Evolutionary conservation across 2,329 filamentous ascomycete species (phyloP).

Genomic region (Ophiostoma populinum): DNA sequence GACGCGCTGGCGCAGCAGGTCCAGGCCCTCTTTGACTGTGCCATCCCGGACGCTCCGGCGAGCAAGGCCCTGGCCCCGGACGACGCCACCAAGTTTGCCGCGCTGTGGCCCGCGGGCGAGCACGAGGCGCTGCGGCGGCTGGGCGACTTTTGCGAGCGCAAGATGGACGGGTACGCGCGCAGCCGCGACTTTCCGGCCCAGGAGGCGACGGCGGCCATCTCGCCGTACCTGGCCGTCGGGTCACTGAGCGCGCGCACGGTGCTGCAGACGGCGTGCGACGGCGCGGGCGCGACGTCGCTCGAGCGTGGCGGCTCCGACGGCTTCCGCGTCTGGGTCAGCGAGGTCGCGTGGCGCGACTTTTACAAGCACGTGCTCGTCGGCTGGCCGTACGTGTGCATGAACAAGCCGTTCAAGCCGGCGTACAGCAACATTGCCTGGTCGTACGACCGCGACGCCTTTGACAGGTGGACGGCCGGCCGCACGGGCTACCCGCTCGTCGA

Average conservation of each 20-base stretch:
- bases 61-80: constrained; percentile 43
- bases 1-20: constrained; percentile 24
- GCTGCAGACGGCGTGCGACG: constrained; percentile 39
- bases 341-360: constrained; percentile 76
- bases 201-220: constrained; percentile 49
- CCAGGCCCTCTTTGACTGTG: constrained; percentile 36
- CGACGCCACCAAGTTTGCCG: constrained; percentile 37
- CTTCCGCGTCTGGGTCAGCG: constrained; percentile 59
- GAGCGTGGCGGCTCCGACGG: constrained; percentile 49
- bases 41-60: constrained; percentile 43
- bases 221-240: constrained; percentile 51
- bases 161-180: background rate
- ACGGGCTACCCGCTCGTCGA: constrained; percentile 77
- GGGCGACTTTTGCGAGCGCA: constrained; percentile 43
- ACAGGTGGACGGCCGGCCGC: constrained; percentile 54
- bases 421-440: constrained; percentile 75
- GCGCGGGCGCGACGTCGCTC: constrained; percentile 46
- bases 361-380: constrained; percentile 72
- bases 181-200: constrained; percentile 48
- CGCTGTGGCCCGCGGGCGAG: constrained; percentile 40
- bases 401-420: constrained; percentile 57
- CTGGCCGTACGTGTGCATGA: constrained; percentile 68
- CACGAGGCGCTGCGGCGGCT: constrained; percentile 46
- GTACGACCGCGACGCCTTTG: constrained; percentile 50
- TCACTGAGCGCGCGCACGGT: constrained; percentile 50